Percentiles rank a stretch among this genome's conserved stretches.
phyloP scores from a whole-genome alignment of 257 asterid species.

The Gentiana dahurica region DNA sequence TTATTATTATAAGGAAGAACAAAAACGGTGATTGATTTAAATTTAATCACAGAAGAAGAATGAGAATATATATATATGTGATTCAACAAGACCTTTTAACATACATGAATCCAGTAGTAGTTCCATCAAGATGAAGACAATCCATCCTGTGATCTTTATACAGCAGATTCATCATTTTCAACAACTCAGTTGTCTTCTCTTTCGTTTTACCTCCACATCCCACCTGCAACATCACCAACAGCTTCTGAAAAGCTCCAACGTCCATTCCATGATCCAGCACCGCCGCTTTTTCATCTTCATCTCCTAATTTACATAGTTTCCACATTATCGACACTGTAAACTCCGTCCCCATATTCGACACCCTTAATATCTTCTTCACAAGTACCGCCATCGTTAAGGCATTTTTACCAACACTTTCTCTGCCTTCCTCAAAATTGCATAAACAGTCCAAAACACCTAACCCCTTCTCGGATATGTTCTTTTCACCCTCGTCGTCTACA shows the following conservation, averaged over 20 bases:
- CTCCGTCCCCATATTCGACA: slow-evolving; percentile 51
- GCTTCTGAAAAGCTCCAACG: slow-evolving; percentile 72
- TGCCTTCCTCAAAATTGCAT: slow-evolving; percentile 40
- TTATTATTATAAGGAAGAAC: too few species aligned
- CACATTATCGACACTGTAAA: slow-evolving; percentile 41
- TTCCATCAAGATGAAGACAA: slow-evolving; percentile 34
- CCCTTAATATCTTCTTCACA: slow-evolving; percentile 59
- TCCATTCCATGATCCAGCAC: slow-evolving; percentile 45
- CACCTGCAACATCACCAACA: slow-evolving; percentile 63
- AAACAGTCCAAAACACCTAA: slow-evolving; percentile 42
- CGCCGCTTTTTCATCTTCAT: slow-evolving; percentile 6
- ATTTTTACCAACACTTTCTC: slow-evolving; percentile 21
- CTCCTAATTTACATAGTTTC: slow-evolving; percentile 41
- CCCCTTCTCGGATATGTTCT: slow-evolving; percentile 39
- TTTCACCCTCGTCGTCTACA: slow-evolving; percentile 41
- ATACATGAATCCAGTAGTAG: slow-evolving; percentile 51
- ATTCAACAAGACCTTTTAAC: slow-evolving; percentile 37
- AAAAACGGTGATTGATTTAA: too few species aligned
- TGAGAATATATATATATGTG: too few species aligned
- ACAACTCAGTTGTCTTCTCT: slow-evolving; percentile 55
- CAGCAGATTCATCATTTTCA: slow-evolving; percentile 52
- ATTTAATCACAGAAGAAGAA: too few species aligned
- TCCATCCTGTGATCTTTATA: slow-evolving; percentile 36
- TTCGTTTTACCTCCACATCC: slow-evolving; percentile 50
- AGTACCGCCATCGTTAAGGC: slow-evolving; percentile 51